Base-by-base conservation (phyloP, 768 basidiomycete genomes). In the Rhodotorula kratochvilovae region DNA sequence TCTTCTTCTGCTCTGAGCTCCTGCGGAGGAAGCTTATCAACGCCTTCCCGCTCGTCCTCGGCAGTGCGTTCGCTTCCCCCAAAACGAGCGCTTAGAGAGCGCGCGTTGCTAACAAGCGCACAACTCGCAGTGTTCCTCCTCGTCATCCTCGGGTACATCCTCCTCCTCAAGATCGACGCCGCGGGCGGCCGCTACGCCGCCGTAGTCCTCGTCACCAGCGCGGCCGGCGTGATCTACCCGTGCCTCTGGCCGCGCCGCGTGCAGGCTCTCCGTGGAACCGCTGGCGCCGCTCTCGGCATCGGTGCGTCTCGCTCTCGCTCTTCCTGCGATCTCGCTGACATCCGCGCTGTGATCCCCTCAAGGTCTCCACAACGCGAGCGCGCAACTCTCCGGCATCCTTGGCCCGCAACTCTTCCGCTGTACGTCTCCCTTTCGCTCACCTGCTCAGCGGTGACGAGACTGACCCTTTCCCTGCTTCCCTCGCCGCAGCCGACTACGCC, bases 391-490 rank as follows among this genome's bases (percentile, higher is more conserved):
- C n/a, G 58, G 58, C 16, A 5, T 59, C 42, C 42, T 59, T 39
- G 58, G 58, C 16, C 58, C 58, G 27, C 58, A 59, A 39, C 58
- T 59, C 39, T 59, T 59, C 58, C 58, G 58, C 42, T 29, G 31
- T 29, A 31, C 29, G 31, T 7, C 25, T 11, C n/a, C 2, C 23
- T 10, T 35, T 33, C 60, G 23, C 45, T 33, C 60, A 6, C 23
- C 31, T 21, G 6, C 19, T 35, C 19, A 21, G 27, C 51, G 25
- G 25, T n/a, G 25, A 5, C 21, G 27, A 16, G 19, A n/a, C 17
- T 35, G 29, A 19, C 27, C 6, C 23, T 27, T 21, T 27, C 13
- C n/a, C n/a, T n/a, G n/a, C n/a, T n/a, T 39, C 13, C 39, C 6
- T 39, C 39, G 10, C 29, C 17, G 27, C 43, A 46, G 31, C 45